Evolutionary conservation across 768 basidiomycete species (phyloP), one percentile per base, ranked within the genome.

Genomic region (Cytidiella melzeri): DNA sequence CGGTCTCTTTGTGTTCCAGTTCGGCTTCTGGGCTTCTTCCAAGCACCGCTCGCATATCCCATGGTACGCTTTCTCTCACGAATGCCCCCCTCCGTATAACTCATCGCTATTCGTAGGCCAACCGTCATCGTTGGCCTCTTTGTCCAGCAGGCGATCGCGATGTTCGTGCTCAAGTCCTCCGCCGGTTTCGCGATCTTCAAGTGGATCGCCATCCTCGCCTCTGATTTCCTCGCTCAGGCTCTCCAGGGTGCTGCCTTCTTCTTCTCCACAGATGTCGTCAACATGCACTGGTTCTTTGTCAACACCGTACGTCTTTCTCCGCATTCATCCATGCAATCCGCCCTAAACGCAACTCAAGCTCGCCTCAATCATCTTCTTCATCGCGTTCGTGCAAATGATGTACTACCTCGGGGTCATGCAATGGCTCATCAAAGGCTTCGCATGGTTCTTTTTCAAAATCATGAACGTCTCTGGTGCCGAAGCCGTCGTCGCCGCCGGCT

Each of bases 381-480:
- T 96, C 57, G 91, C 92, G 23, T 86, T 90, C 56, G 80, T 93
- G 47, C 90, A 93, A 66, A 91, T 92, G 87, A 65, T 90, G 67
- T 93, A 92, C 71, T 87, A 92, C 52, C 69, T 90, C 47, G 88
- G 92, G 43, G 85, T 89, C 26, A 93, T 95, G 90, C 90, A 93
- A 71, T 95, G 92, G 91, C 66, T 95, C 59, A 81, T 95, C 66
- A 79, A 78, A 59, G 73, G 89, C 64, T 92, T 95, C 61, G 92
- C 92, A 3, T 92, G 88, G 89, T 77, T 94, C 70, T 94, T 95
- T 77, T 92, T 89, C 73, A 92, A 91, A 66, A 68, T 88, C 45
- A 77, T 95, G 81, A 83, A 87, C 55, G 79, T 95, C 27, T 93
- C 92, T n/a, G 92, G 93, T 51, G 92, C 91, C 3, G 92, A 95